A percentile compares a stretch with the other conserved stretches of the same genome.
These are phyloP conservation scores for Botrytis tulipae DNA, from an alignment of 2,329 filamentous ascomycete genomes.

Conservation along the genomic window DNA sequence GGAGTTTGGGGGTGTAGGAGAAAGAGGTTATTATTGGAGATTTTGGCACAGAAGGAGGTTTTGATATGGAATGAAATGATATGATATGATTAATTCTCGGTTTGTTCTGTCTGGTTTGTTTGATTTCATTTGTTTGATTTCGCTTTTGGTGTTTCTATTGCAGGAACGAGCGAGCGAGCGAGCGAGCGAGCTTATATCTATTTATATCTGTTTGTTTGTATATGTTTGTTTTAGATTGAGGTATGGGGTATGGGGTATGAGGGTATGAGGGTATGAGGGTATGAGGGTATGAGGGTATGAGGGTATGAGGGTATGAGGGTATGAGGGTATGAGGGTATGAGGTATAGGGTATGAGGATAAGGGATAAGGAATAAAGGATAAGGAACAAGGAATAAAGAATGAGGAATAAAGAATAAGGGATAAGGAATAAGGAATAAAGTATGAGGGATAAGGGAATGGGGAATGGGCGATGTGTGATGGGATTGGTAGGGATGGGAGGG, in stretches of 20 bases:
- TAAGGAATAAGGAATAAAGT: not conserved
- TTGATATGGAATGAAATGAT: not conserved
- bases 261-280: not conserved
- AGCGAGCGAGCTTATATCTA: not conserved
- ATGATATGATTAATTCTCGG: not conserved
- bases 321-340: not conserved
- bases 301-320: not conserved
- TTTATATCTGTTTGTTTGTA: not conserved
- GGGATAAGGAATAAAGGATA: no score
- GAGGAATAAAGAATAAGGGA: no score
- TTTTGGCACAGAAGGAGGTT: not conserved
- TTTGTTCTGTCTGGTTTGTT: not conserved
- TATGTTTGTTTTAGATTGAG: not conserved
- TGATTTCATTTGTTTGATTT: not conserved
- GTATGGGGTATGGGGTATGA: not conserved
- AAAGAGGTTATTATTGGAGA: no score
- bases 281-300: not conserved
- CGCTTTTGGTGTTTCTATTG: not conserved
- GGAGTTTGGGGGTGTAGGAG: not conserved
- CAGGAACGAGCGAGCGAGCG: not conserved
- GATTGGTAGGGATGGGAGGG: not conserved
- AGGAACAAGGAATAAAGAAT: no score
- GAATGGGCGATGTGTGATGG: not conserved
- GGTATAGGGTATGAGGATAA: no score
- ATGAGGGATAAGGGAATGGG: not conserved